Conservation (phyloP, 106 monocot species). For the Dendrobium catenatum region DNA sequence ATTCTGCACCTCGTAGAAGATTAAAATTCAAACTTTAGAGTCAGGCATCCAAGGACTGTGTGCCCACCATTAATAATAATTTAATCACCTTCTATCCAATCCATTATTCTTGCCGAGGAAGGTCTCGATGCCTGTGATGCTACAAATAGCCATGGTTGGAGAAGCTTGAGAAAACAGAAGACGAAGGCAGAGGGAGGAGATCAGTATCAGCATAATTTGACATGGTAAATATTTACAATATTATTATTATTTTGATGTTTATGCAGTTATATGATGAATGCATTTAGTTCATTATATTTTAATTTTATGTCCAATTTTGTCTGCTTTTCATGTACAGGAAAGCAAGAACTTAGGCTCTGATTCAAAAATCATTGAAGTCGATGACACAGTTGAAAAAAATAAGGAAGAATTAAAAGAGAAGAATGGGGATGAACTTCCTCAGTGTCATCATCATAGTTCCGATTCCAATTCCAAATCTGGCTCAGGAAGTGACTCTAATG, state of each 20-base stretch:
- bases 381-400: background rate
- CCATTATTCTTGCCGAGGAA: no score
- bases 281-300: background rate
- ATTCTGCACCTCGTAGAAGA: no score
- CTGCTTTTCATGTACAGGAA: background rate
- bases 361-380: background rate
- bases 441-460: background rate
- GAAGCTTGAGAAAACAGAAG: background rate
- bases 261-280: background rate
- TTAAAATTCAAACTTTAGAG: no score
- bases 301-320: background rate
- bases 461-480: slow-evolving; percentile 6
- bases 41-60: no score
- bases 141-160: slow-evolving; percentile 1
- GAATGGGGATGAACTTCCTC: background rate
- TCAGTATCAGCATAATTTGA: no score
- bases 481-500: background rate
- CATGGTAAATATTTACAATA: no score
- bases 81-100: no score
- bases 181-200: background rate
- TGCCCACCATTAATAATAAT: no score
- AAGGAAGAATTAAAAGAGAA: background rate
- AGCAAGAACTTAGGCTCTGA: background rate
- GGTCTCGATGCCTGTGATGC: no score
- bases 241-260: background rate